A percentile compares a stretch with the other conserved stretches of the same genome.
Conservation (phyloP, 2,329 filamentous ascomycete species). For the Pseudopithomyces maydicus region DNA sequence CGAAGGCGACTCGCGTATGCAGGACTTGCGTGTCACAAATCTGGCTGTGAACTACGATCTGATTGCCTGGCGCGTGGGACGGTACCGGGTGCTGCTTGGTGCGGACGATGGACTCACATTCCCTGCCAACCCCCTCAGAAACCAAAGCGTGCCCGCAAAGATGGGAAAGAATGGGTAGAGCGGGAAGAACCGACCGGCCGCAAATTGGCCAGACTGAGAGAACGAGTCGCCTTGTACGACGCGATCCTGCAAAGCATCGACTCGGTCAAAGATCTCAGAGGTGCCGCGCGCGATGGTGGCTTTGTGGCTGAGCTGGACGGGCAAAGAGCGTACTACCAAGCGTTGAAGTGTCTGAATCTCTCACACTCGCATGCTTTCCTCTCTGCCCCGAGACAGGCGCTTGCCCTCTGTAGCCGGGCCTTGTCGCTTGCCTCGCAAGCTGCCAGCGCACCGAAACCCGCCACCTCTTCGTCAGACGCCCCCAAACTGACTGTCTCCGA, state of each 20-base stretch:
- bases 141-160: slow-evolving; percentile 56
- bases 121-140: slow-evolving; percentile 57
- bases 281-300: slow-evolving; percentile 80
- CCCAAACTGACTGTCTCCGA: slow-evolving; percentile 71
- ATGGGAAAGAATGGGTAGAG: slow-evolving; percentile 51
- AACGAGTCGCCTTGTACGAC: slow-evolving; percentile 88
- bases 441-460: slow-evolving; percentile 45
- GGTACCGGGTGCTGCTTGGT: slow-evolving; percentile 89
- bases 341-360: slow-evolving; percentile 86
- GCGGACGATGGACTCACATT: slow-evolving; percentile 74
- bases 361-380: slow-evolving; percentile 82
- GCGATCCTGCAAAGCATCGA: slow-evolving; percentile 89
- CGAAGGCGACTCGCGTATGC: slow-evolving; percentile 84
- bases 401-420: slow-evolving; percentile 82
- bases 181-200: slow-evolving; percentile 73
- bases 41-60: slow-evolving; percentile 94
- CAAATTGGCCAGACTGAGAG: slow-evolving; percentile 79
- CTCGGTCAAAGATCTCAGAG: slow-evolving; percentile 85
- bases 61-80: slow-evolving; percentile 91
- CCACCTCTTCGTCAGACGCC: slow-evolving; percentile 49
- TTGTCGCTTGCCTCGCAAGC: slow-evolving; percentile 64
- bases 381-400: slow-evolving; percentile 73
- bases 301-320: slow-evolving; percentile 80
- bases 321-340: slow-evolving; percentile 82
- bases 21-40: slow-evolving; percentile 87